Conservation (phyloP, 306 rosid species). For the Cicer bijugum region DNA sequence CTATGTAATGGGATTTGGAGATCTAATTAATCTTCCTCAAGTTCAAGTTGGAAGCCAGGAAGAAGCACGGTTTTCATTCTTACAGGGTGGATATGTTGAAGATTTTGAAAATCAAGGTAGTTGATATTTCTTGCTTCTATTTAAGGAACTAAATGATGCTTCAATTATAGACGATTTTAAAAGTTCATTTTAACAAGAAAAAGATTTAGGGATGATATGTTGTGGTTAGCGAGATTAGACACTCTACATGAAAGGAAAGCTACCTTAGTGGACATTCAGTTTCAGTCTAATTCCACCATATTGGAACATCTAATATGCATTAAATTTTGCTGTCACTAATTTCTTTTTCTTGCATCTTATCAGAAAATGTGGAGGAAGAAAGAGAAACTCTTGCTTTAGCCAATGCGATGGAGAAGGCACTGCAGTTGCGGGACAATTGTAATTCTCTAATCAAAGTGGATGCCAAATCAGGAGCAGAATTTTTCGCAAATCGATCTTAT, state of each 20-base stretch:
- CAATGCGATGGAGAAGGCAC: constrained; percentile 68
- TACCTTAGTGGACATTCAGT: constrained; percentile 3
- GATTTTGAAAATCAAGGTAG: constrained; percentile 71
- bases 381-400: constrained; percentile 61
- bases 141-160: constrained; percentile 26
- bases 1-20: constrained; percentile 71
- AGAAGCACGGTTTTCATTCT: constrained; percentile 86
- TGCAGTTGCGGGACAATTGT: constrained; percentile 64
- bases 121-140: constrained; percentile 26
- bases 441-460: constrained; percentile 58
- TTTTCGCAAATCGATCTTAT: constrained; percentile 68
- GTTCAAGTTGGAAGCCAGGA: constrained; percentile 49
- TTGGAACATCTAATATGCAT: constrained; percentile 10
- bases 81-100: constrained; percentile 83
- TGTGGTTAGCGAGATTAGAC: constrained; percentile 14
- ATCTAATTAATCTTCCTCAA: constrained; percentile 59
- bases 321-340: constrained; percentile 11
- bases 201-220: constrained; percentile 15
- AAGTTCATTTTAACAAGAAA: background rate
- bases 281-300: constrained; percentile 10
- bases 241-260: background rate
- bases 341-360: constrained; percentile 4
- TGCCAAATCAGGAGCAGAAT: constrained; percentile 80
- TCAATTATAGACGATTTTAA: background rate
- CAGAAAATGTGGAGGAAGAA: constrained; percentile 64